Conservation (phyloP, 2,329 filamentous ascomycete species). For the Pezicula radicicola region DNA sequence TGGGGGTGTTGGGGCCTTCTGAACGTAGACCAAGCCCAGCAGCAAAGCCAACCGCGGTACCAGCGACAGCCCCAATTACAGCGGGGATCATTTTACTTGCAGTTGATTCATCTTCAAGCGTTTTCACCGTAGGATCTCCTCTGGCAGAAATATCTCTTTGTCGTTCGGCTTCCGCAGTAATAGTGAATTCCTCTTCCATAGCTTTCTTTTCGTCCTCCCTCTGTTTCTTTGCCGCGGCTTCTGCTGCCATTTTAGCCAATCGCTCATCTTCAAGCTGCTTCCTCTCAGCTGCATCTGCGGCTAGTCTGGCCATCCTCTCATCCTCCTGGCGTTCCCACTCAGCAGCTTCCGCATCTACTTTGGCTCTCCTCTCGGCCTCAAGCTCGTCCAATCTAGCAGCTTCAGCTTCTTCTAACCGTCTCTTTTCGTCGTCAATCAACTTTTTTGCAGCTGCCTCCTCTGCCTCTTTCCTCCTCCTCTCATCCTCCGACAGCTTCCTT, state of each 20-base stretch:
- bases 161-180: too few species aligned
- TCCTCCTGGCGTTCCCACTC: background rate
- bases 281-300: background rate
- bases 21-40: background rate
- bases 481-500: conserved; percentile 25
- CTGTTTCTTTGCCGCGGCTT: too few species aligned
- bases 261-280: background rate
- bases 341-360: background rate
- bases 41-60: background rate
- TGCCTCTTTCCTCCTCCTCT: conserved; percentile 16
- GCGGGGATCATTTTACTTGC: background rate
- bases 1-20: background rate
- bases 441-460: conserved; percentile 6
- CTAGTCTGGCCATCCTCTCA: background rate
- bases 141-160: background rate
- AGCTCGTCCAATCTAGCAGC: conserved; percentile 2
- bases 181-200: too few species aligned
- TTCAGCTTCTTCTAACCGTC: conserved; percentile 8
- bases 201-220: too few species aligned
- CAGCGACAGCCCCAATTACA: background rate
- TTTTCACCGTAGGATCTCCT: background rate
- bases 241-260: background rate
- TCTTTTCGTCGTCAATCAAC: conserved; percentile 1
- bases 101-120: background rate
- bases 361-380: background rate